Evolutionary conservation across 805 yeast genomes (phyloP), one percentile per base, ranked within the genome.

Genomic region (Metschnikowia koreensis): DNA sequence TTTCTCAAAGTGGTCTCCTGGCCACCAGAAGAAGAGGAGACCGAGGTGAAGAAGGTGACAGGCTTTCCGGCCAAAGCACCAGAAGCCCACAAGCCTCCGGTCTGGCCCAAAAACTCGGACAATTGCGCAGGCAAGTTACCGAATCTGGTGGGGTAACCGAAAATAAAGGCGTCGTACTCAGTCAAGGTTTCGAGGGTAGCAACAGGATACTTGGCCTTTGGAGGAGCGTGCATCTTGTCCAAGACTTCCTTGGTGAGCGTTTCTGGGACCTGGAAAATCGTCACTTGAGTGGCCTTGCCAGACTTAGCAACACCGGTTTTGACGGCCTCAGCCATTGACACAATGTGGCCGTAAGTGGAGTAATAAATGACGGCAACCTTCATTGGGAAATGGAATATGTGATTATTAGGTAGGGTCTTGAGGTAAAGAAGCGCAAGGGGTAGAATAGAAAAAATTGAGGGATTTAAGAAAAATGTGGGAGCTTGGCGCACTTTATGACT

Each of bases 121-220:
- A 85, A 80, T 70, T 89, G 96, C 46, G 89, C 86, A 50, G 96
- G 93, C 70, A 78, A 71, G 67, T 78, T 81, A 70, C 97, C 97
- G 66, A 73, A 90, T 72, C 96, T 83, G 50, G 96, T 87, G 63
- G 96, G 96, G 60, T 87, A 68, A 66, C 97, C 97, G 61, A 90
- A 87, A 58, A 91, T 59, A 74, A 86, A 82, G 44, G 92, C 96
- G 65, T 91, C 96, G 75, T 84, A 87, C 57, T 77, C 72, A 3
- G 71, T 65, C 59, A 90, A 75, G 16, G 82, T 78, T 17, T 81
- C 86, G 9, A 69, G 61, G 13, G 87, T 76, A 47, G 89, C 89
- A 62, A 81, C 73, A 59, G 94, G 92, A 67, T 69, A 68, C 55
- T 63, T 60, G 36, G 86, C 83, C 66, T 83, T 82, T 12, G 78